These are phyloP conservation scores for Alternaria triticina DNA, from an alignment of 2,329 filamentous ascomycete genomes.

Conservation along the genomic window DNA sequence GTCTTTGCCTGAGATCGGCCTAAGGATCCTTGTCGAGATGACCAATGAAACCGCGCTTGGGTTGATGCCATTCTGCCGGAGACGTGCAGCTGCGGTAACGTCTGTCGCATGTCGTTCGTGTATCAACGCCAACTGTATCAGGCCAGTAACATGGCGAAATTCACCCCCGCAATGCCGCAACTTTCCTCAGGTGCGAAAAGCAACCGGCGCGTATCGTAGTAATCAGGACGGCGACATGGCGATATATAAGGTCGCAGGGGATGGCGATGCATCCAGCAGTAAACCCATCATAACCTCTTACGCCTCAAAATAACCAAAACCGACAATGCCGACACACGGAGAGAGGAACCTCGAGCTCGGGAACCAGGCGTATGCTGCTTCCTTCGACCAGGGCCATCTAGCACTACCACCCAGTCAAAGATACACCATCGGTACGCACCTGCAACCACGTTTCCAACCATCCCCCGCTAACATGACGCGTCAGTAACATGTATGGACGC, in stretches of 20 bases:
- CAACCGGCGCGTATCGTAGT: not conserved
- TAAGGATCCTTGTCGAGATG: not conserved
- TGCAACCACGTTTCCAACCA: not conserved
- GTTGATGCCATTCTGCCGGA: not conserved
- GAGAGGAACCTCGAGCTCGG: constrained; percentile 63
- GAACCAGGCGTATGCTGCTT: constrained; percentile 63
- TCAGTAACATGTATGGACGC: constrained; percentile 83
- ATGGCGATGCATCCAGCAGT: not conserved
- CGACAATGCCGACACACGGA: constrained; percentile 53
- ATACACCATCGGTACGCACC: constrained; percentile 64
- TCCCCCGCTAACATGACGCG: not conserved
- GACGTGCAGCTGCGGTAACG: constrained; percentile 2
- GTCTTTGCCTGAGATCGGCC: constrained; percentile 3
- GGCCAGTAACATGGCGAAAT: constrained; percentile 4
- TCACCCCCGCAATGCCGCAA: not conserved
- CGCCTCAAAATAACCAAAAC: not conserved
- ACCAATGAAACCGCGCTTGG: not conserved
- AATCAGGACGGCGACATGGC: not conserved
- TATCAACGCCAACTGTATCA: constrained; percentile 11
- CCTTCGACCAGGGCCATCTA: constrained; percentile 71
- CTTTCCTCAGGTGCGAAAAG: not conserved
- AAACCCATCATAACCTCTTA: not conserved
- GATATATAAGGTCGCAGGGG: constrained; percentile 1
- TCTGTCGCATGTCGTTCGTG: constrained; percentile 6
- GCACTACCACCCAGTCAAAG: constrained; percentile 73